These are phyloP conservation scores for Neostapfia colusana DNA, from an alignment of 176 grass and related monocot genomes.

Conservation along the genomic window DNA sequence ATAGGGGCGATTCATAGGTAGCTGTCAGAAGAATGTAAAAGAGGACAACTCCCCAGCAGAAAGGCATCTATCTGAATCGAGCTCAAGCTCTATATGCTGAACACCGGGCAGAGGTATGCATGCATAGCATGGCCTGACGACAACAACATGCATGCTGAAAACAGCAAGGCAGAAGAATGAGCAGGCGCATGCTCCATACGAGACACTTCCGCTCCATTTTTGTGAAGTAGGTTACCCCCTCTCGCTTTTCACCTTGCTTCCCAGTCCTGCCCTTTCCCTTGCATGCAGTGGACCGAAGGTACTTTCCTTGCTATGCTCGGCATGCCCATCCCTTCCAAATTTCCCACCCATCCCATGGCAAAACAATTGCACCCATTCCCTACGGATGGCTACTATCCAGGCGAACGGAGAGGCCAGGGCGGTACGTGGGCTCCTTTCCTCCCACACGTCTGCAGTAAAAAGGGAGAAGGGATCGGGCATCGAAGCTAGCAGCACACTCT, in stretches of 20 bases:
- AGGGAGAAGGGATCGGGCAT: slow-evolving; percentile 13
- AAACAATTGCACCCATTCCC: slow-evolving; percentile 39
- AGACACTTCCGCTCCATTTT: slow-evolving; percentile 3
- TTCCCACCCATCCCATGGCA: slow-evolving; percentile 35
- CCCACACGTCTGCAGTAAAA: slow-evolving; percentile 39
- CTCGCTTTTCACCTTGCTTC: slow-evolving; percentile 37
- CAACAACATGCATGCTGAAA: not conserved
- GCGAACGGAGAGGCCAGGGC: slow-evolving; percentile 15
- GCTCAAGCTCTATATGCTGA: slow-evolving; percentile 3
- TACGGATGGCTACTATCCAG: slow-evolving; percentile 34
- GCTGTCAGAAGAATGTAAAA: slow-evolving; percentile 3
- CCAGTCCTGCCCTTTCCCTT: slow-evolving; percentile 29
- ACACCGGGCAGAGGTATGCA: not conserved
- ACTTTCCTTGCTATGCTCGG: slow-evolving; percentile 25
- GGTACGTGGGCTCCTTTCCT: slow-evolving; percentile 30
- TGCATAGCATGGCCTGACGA: slow-evolving; percentile 4
- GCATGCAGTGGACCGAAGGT: slow-evolving; percentile 31
- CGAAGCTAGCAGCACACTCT: slow-evolving; percentile 17
- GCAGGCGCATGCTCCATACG: slow-evolving; percentile 16
- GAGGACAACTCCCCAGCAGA: slow-evolving; percentile 10
- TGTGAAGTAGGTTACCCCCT: slow-evolving; percentile 18
- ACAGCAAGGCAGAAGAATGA: not conserved
- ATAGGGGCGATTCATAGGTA: slow-evolving; percentile 9
- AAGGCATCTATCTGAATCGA: slow-evolving; percentile 39
- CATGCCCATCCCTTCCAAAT: slow-evolving; percentile 40